Evolutionary conservation across 2,329 filamentous ascomycete species (phyloP), one percentile per base, ranked within the genome.

Genomic region (Cercospora zeina): DNA sequence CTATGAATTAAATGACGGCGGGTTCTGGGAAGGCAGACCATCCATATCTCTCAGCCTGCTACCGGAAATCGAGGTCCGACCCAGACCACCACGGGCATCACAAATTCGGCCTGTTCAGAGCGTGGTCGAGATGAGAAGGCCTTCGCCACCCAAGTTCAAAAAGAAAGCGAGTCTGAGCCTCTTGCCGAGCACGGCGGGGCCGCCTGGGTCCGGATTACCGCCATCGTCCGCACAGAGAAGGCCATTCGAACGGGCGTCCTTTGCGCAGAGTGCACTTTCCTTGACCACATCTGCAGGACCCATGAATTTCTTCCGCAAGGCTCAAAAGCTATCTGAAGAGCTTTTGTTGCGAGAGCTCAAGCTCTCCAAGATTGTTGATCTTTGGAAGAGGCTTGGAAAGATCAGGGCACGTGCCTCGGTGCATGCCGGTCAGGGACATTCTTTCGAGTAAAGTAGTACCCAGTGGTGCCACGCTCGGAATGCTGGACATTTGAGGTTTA

Each of bases 301-400:
- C 4, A 45, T 45, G 39, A 16, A 21, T 16, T 16, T 45, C 21
- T 45, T 45, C 1, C 19, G 39, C 19, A 4, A 16, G 21, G 39
- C 56, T 4, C 31, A 51, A 14, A 58, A 37, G 27, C 42, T 50
- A 31, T 33, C 24, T 13, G 33, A 24, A 14, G 42, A 50, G 42
- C 56, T 50, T 13, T 19, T 33, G 30, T 45, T 16, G 11, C 42
- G 42, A 14, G 42, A 27, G 11, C 34, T 31, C 13, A 33, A 24
- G 6, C 49, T 51, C 1, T 14, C 36, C 42, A 58, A 37, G 30
- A 58, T 58, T 9, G 49, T 37, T 31, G 56, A 51, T 21, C 13
- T 58, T 19, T 58, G 56, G 56, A 58, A 27, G 14, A 51, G 19
- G 21, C 8, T 58, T 49, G 42, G 56, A n/a, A 58, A 30, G 24